Base-by-base conservation (phyloP, 345 rosid species). In the Bruguiera sexangula region DNA sequence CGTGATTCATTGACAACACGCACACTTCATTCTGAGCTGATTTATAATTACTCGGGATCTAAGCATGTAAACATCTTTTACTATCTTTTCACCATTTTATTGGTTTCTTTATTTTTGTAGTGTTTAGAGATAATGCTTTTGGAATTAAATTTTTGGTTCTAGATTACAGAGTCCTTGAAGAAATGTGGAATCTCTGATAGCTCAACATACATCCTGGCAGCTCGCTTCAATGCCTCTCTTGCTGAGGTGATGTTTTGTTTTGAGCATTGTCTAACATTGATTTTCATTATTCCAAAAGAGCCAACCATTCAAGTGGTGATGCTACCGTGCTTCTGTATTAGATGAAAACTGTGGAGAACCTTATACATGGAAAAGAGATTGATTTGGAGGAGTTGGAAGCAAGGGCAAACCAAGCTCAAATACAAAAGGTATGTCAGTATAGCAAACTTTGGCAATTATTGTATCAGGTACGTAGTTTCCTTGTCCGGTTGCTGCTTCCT, bases 21-120 rank as follows among this genome's bases (percentile, higher is more conserved):
- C 22, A 94, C 98, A 31, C 97, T 85, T 79, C 98, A 96, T 84
- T 92, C 98, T 15, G 96, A 92, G 75, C 98, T 92, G 34, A 97
- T 96, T 55, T 90, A 84, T 84, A 92, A 92, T 72, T 92, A 85
- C 75, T 89, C 99, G 0, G 96, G 94, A 53, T 90, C 98, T 68
- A 95, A 92, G 76, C 94, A 92, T 81, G 98, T 95, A 86, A 78
- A 66, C 19, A 10, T 34, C 56, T 52, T 70, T 68, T 69, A 65
- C 62, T 22, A 55, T 62, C 48, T 19, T 54, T 18, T 69, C 69
- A 27, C 63, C 58, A 66, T 31, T 20, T 68, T 11, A 13, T 26
- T 6, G 22, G 73, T 61, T 66, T 34, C 22, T 7, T 57, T 77
- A 31, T 57, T 36, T 71, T 11, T 5, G 13, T 36, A 51, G 48